phyloP scores from a whole-genome alignment of 2,329 filamentous ascomycete species.

The Metarhizium humberi region DNA sequence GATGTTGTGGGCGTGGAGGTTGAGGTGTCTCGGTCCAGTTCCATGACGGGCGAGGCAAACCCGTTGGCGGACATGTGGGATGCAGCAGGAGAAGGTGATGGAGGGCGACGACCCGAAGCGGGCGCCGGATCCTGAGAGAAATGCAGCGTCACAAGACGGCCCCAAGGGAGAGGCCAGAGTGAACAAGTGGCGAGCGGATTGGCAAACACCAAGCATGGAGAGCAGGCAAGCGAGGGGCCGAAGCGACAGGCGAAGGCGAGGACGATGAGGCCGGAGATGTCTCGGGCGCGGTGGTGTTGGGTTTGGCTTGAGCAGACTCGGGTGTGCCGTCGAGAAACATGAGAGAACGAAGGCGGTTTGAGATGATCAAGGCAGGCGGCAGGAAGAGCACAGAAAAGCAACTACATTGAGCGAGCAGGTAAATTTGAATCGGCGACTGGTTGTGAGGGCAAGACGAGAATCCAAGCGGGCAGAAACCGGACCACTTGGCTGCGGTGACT shows the following conservation, averaged over 20 bases:
- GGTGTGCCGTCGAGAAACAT: no score
- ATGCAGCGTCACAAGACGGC: not conserved
- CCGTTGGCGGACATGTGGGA: not conserved
- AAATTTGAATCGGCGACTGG: not conserved
- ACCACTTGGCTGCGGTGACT: not conserved
- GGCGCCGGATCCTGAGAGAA: not conserved
- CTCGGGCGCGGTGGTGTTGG: not conserved
- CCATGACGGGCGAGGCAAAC: slow-evolving; percentile 3
- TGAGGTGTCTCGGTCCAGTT: slow-evolving; percentile 3
- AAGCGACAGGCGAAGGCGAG: not conserved
- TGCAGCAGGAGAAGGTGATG: not conserved
- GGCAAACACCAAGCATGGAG: not conserved
- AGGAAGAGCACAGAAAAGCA: no score
- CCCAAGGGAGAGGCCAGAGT: not conserved
- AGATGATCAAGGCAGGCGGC: no score
- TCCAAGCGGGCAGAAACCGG: not conserved
- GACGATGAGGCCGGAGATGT: not conserved
- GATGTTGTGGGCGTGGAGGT: not conserved
- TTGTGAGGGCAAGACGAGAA: not conserved
- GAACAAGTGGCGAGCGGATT: not conserved
- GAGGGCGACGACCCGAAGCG: not conserved
- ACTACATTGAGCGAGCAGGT: no score
- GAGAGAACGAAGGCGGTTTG: no score
- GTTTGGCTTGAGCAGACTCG: no score
- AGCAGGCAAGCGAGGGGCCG: not conserved